phyloP scores from a whole-genome alignment of 1,284 basidiomycete species.

The Boletus mariae region DNA sequence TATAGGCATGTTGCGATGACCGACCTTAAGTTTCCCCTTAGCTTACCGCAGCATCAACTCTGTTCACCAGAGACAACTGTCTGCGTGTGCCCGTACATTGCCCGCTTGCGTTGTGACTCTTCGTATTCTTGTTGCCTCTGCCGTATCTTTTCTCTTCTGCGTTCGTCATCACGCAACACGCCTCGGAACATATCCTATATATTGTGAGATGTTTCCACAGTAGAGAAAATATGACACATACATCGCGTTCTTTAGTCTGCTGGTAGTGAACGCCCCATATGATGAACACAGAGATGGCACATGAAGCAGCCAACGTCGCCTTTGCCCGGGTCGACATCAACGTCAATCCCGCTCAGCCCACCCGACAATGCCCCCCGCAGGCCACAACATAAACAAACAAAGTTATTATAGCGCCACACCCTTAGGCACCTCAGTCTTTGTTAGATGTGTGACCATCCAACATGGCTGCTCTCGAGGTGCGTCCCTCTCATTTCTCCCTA shows the following conservation, averaged over 20 bases:
- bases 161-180: conserved; percentile 83
- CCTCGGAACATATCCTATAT: conserved; percentile 88
- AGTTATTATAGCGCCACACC: background rate
- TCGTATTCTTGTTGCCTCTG: conserved; percentile 66
- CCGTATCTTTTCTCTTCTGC: conserved; percentile 67
- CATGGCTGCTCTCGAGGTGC: conserved; percentile 28
- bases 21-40: too few species aligned
- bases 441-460: conserved; percentile 21
- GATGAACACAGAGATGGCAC: conserved; percentile 64
- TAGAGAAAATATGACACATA: conserved; percentile 30
- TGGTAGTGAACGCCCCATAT: conserved; percentile 92
- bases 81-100: conserved; percentile 67
- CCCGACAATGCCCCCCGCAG: background rate
- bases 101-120: conserved; percentile 61
- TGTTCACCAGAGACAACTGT: conserved; percentile 36
- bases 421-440: background rate
- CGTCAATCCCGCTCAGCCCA: conserved; percentile 19
- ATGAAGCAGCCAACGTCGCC: conserved; percentile 68
- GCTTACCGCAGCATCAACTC: conserved; percentile 4
- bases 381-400: conserved; percentile 32
- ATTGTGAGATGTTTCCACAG: conserved; percentile 6
- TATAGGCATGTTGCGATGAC: too few species aligned
- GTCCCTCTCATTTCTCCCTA: background rate
- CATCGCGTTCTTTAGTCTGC: conserved; percentile 84
- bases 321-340: conserved; percentile 74